Conservation (phyloP, 2,329 filamentous ascomycete species). For the Ascochyta pisi region DNA sequence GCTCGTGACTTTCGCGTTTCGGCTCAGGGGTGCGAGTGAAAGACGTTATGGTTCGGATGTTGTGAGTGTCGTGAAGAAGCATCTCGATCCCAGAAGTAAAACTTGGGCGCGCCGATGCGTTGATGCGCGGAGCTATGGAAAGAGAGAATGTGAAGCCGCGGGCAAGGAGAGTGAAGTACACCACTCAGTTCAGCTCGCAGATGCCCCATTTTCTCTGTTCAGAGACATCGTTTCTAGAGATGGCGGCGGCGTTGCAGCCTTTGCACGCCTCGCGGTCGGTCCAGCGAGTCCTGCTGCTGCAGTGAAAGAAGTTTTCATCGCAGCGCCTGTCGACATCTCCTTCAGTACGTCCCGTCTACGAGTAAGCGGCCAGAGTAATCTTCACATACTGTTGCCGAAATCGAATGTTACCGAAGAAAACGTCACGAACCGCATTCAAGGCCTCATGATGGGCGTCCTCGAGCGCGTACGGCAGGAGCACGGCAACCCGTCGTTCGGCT, state of each 20-base stretch:
- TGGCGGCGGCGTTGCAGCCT: constrained; percentile 23
- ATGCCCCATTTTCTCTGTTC: constrained; percentile 33
- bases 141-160: constrained; percentile 27
- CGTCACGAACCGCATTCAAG: constrained; percentile 34
- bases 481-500: constrained; percentile 25
- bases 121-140: constrained; percentile 28
- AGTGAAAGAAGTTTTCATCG: constrained; percentile 22
- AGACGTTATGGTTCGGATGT: constrained; percentile 25
- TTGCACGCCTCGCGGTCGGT: constrained; percentile 37
- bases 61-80: constrained; percentile 32
- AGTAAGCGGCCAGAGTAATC: constrained; percentile 19
- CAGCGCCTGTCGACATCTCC: constrained; percentile 32
- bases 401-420: constrained; percentile 16
- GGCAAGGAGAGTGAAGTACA: constrained; percentile 31
- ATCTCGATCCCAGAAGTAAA: constrained; percentile 26
- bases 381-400: constrained; percentile 33
- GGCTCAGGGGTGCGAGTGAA: constrained; percentile 32
- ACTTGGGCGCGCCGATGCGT: constrained; percentile 37
- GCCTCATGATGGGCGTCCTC: constrained; percentile 42
- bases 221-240: neutral
- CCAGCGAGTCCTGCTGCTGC: constrained; percentile 21
- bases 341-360: constrained; percentile 25
- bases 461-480: constrained; percentile 34
- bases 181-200: constrained; percentile 35
- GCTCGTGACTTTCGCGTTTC: constrained; percentile 40